A percentile compares a stretch with the other conserved stretches of the same genome.
Conservation (phyloP, 257 asterid species). For the Solanum appendiculatum region DNA sequence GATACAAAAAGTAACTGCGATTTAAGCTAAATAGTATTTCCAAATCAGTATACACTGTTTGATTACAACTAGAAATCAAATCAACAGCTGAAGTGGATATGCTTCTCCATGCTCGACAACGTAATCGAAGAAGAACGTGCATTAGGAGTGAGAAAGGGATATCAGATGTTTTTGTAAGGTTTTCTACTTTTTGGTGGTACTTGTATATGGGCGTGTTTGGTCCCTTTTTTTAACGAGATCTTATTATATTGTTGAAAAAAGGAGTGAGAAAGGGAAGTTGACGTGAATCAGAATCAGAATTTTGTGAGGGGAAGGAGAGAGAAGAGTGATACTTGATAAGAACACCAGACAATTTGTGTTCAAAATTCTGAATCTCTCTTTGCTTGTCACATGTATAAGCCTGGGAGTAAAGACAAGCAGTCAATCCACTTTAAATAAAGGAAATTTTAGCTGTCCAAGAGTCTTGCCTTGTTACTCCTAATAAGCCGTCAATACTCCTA, state of each 20-base stretch:
- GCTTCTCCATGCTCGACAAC: too few species aligned
- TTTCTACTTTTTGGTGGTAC: too few species aligned
- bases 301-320: background rate
- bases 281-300: background rate
- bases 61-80: too few species aligned
- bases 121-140: too few species aligned
- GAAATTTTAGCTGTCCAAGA: background rate
- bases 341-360: background rate
- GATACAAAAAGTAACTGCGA: too few species aligned
- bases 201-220: too few species aligned
- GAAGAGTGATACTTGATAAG: background rate
- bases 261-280: background rate
- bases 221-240: too few species aligned
- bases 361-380: background rate
- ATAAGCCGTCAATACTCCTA: background rate
- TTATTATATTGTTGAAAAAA: background rate
- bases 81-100: too few species aligned
- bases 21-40: too few species aligned
- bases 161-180: too few species aligned
- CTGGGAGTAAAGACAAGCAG: background rate
- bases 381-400: background rate
- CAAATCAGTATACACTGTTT: too few species aligned
- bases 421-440: background rate
- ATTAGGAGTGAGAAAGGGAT: too few species aligned
- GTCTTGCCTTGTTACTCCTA: background rate